phyloP scores from a whole-genome alignment of 2,329 filamentous ascomycete genomes.

The Trichoderma atroviride region DNA sequence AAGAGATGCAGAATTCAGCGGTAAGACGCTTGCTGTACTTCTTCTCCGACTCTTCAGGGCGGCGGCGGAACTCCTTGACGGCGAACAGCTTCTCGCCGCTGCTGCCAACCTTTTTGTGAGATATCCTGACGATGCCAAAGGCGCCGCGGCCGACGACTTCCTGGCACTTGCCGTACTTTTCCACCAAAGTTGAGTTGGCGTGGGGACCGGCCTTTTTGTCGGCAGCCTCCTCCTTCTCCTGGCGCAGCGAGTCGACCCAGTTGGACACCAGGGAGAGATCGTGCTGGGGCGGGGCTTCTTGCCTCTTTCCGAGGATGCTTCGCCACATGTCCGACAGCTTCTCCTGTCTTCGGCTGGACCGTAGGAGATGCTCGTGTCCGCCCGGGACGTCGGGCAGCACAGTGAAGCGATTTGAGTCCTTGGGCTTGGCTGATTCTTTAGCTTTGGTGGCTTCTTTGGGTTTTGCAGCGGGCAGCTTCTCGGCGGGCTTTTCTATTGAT shows the following conservation, averaged over 20 bases:
- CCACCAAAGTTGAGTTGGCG: constrained; percentile 73
- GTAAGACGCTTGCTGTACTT: constrained; percentile 98
- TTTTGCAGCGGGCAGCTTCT: constrained; percentile 35
- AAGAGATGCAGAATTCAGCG: constrained; percentile 98
- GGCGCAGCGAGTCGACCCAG: constrained; percentile 93
- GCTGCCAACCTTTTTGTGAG: constrained; percentile 88
- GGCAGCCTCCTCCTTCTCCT: constrained; percentile 81
- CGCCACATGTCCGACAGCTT: constrained; percentile 93
- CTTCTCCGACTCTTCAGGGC: constrained; percentile 92
- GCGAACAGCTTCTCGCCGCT: constrained; percentile 89
- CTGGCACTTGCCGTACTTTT: constrained; percentile 98
- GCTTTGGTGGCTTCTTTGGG: constrained; percentile 36
- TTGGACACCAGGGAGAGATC: constrained; percentile 91
- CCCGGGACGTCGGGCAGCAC: constrained; percentile 58
- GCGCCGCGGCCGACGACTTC: constrained; percentile 95
- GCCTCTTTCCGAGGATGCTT: constrained; percentile 81
- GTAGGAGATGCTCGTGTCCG: constrained; percentile 84
- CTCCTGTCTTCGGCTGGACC: constrained; percentile 88
- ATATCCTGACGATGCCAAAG: constrained; percentile 96
- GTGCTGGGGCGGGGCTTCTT: constrained; percentile 71
- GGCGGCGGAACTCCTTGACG: constrained; percentile 95
- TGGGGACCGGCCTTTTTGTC: constrained; percentile 79
- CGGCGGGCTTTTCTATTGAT: constrained; percentile 37
- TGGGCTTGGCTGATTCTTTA: constrained; percentile 37
- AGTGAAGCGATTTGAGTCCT: constrained; percentile 53